Percentiles rank a stretch among this genome's conserved stretches.
These are phyloP conservation scores for Wickerhamiella occidentalis DNA, from an alignment of 805 yeast species.

Conservation along the genomic window DNA sequence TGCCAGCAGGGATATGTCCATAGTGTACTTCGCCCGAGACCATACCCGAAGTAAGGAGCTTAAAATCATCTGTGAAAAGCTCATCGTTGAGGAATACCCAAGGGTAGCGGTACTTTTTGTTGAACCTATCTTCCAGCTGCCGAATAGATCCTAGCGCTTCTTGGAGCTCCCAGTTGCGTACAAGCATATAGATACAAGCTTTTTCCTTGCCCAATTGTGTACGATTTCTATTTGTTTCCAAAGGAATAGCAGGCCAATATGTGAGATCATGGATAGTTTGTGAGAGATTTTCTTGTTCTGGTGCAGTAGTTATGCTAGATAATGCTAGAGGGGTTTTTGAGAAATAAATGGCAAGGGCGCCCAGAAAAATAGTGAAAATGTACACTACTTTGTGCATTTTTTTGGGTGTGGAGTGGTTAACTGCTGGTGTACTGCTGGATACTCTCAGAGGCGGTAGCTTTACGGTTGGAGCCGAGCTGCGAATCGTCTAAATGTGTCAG, in stretches of 20 bases:
- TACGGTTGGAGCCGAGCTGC: too few species aligned
- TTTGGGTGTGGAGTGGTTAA: too few species aligned
- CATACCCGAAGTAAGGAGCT: constrained; percentile 48
- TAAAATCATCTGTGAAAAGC: constrained; percentile 72
- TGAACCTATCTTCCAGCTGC: constrained; percentile 84
- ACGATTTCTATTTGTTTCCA: constrained; percentile 19
- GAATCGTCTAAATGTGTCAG: too few species aligned
- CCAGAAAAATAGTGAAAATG: not conserved
- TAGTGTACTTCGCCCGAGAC: constrained; percentile 68
- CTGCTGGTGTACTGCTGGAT: too few species aligned
- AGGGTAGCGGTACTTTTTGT: constrained; percentile 67
- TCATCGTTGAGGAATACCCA: constrained; percentile 94
- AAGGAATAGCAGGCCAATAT: constrained; percentile 21
- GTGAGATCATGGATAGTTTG: constrained; percentile 17
- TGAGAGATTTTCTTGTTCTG: not conserved
- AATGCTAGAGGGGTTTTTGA: not conserved
- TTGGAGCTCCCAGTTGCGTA: constrained; percentile 63
- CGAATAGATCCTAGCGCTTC: constrained; percentile 70
- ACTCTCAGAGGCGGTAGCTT: too few species aligned
- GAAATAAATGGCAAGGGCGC: not conserved
- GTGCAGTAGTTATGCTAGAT: too few species aligned
- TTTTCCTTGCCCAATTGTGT: constrained; percentile 48
- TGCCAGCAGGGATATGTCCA: constrained; percentile 68
- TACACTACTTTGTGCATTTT: not conserved
- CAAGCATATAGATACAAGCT: constrained; percentile 81